Base-by-base conservation (phyloP, 305 asterid genomes). In the Fraxinus latifolia region DNA sequence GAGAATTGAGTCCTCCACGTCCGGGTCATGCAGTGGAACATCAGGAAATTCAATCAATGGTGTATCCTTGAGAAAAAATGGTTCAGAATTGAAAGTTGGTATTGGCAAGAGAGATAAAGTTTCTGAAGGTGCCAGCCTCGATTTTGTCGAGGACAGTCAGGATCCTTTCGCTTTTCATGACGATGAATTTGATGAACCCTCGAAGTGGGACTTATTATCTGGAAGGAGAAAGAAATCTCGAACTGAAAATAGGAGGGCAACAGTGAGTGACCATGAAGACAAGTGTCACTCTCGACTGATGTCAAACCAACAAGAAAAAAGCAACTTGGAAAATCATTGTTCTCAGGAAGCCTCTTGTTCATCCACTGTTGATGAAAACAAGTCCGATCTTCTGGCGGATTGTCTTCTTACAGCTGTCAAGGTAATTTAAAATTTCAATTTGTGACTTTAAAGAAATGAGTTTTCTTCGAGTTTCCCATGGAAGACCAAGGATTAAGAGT, bases 111-210 rank as follows among this genome's bases (percentile, higher is more conserved):
- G 71, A 75, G 76, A 74, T 17, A 82, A 81, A 81, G 82, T 47
- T 55, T 58, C 70, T 23, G 85, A 79, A 42, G 67, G 62, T 76
- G 75, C 81, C 34, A 80, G 82, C 14, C 32, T 75, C 55, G 90
- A 85, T 83, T 74, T 72, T 70, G 44, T 73, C 78, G 90, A 84
- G 71, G 92, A 86, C 77, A 83, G 87, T 70, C 88, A 76, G 86
- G 98, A 96, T 85, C 99, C 97, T 82, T 96, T 96, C 82, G 96
- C 95, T 74, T 96, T 96, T 89, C 94, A 89, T 50, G 95, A 85
- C 71, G 96, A 84, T 72, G 94, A 85, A 7, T 76, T 86, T 82
- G 95, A 55, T 17, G 65, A 89, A 89, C 97, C 94, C 65, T 87
- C 99, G 70, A 90, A 94, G 85, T 95, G 98, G 98, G 98, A 96